Evolutionary conservation across 306 rosid genomes (phyloP), one percentile per base, ranked within the genome.

Genomic region (Fagus sylvatica): DNA sequence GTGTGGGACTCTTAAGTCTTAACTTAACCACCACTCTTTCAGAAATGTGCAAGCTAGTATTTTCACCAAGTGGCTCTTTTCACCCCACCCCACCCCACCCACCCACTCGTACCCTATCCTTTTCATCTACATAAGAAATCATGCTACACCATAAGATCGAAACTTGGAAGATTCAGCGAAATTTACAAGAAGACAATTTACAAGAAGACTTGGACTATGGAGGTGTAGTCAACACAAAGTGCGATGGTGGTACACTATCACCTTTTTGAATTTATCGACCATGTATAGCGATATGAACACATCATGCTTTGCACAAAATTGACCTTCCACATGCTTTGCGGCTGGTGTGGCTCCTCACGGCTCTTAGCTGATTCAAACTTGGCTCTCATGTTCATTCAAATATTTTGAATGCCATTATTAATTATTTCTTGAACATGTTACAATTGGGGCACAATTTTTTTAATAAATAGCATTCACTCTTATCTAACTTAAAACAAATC

Each of bases 121-220:
- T 46, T 46, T 46, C 51, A 46, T 46, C 0, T 8, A 12, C 55
- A 62, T 2, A 28, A 66, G 36, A 66, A 76, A 39, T 51, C 55
- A 1, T 39, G 74, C n/a, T 10, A 66, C 6, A 11, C 51, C 4
- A 36, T 11, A 6, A 65, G 61, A 9, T 4, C 53, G 37, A 55
- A 76, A 22, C 56, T 76, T 32, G 33, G 56, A 72, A 46, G 51
- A 10, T 46, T 46, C 51, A 2, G 13, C 9, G 39, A 62, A 66
- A 22, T 9, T 13, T 15, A 39, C 42, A 53, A 54, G 12, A 28
- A 40, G 80, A 67, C 80, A 66, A 22, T 9, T 13, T 15, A 39
- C 42, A 53, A 54, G 12, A 28, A 40, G 80, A 67, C 80, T 68
- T 68, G 30, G 48, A 68, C 80, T 12, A 16, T 22, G 43, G 59